Evolutionary conservation across 441 rosid genomes (phyloP), one percentile per base, ranked within the genome.

Genomic region (Lepidium campestre): DNA sequence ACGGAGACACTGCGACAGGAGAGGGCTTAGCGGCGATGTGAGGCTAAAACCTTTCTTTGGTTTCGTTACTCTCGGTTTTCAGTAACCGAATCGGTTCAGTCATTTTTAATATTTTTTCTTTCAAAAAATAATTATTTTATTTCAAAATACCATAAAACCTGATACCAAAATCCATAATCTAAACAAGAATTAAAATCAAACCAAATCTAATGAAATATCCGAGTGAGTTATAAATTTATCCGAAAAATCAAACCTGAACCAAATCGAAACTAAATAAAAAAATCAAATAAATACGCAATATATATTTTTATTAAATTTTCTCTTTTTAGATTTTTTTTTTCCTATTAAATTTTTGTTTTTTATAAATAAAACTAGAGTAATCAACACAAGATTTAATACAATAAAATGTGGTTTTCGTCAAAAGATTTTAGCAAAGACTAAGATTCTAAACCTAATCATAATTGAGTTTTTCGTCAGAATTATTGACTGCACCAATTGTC

Each of bases 401-500:
- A 36, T 3, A 17, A 41, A 65, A 58, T 42, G 15, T 34, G 47
- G 58, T 29, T 29, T 23, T 19, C 31, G 12, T 10, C 2, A 10
- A 15, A 55, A 45, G 23, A 46, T n/a, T 46, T 36, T 5, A 59
- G 20, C 15, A 60, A 15, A 6, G 10, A n/a, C 27, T 6, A 34
- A 61, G 34, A 44, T 12, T 67, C 39, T 32, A 65, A 34, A 93
- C 97, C 92, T 93, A 94, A 82, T 90, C 96, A 48, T 93, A 93
- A 76, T 93, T 93, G 19, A 86, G 81, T 3, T 90, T 83, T 58
- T 93, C 97, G 6, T 77, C 91, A 13, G 92, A 81, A 63, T 67
- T 85, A 67, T 93, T 92, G 44, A 83, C 71, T 0, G 97, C 98
- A 27, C 97, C 94, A 46, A 90, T 90, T 0, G 97, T 88, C 14